Evolutionary conservation across 495 filamentous ascomycete genomes (phyloP).

Genomic region (Aspergillus egyptiacus): DNA sequence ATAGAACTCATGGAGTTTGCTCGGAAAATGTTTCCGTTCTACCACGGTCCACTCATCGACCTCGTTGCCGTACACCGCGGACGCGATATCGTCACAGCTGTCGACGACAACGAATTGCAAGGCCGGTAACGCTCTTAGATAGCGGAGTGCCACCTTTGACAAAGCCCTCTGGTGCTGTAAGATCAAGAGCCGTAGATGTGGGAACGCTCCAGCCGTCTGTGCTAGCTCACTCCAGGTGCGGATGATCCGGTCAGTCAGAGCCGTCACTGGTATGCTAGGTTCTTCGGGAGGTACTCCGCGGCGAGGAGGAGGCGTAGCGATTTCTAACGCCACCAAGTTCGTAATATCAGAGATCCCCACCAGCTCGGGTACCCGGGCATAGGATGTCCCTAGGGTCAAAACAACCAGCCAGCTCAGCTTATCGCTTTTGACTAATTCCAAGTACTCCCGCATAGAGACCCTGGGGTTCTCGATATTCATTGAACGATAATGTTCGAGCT

Average conservation of each 20-base stretch:
- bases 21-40: not conserved
- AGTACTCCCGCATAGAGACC: conserved; percentile 27
- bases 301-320: conserved; percentile 15
- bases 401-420: conserved; percentile 26
- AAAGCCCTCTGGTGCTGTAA: conserved; percentile 25
- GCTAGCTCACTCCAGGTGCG: conserved; percentile 35
- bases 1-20: conserved; percentile 18
- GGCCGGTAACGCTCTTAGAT: conserved; percentile 26
- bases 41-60: conserved; percentile 4
- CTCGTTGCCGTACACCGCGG: not conserved
- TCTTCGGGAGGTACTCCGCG: not conserved
- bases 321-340: conserved; percentile 37
- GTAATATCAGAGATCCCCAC: conserved; percentile 28
- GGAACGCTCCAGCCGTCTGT: conserved; percentile 21
- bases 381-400: conserved; percentile 25
- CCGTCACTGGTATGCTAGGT: not conserved
- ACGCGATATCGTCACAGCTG: conserved; percentile 18
- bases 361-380: conserved; percentile 27
- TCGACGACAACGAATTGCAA: conserved; percentile 25
- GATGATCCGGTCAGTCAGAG: conserved; percentile 34
- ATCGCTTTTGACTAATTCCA: conserved; percentile 29
- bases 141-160: conserved; percentile 18
- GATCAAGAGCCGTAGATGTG: conserved; percentile 33
- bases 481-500: conserved; percentile 18
- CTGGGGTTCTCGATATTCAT: conserved; percentile 22